These are phyloP conservation scores for Psilocybe mexicana DNA, from an alignment of 1,284 basidiomycete species.

Conservation along the genomic window DNA sequence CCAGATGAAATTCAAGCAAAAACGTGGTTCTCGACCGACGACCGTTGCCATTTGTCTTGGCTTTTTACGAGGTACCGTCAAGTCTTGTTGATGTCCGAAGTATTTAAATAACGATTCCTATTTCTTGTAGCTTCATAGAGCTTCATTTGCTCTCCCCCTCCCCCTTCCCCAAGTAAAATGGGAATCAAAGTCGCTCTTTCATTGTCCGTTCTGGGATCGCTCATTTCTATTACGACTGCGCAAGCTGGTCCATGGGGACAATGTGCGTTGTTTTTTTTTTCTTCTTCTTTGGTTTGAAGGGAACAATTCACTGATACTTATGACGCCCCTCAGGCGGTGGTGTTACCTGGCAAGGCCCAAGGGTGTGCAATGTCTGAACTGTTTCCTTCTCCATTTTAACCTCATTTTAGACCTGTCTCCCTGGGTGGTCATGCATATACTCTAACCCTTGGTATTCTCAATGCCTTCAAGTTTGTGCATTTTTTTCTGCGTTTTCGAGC, in stretches of 20 bases:
- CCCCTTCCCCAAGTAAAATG: neutral
- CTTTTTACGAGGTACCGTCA: no score
- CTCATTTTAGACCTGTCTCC: slow-evolving; percentile 29
- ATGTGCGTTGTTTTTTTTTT: slow-evolving; percentile 26
- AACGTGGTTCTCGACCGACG: no score
- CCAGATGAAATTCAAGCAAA: no score
- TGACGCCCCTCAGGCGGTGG: slow-evolving; percentile 14
- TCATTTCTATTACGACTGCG: slow-evolving; percentile 16
- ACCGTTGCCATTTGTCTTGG: no score
- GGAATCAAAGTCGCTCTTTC: neutral
- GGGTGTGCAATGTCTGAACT: slow-evolving; percentile 1
- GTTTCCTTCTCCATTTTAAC: no score
- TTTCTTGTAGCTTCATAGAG: no score
- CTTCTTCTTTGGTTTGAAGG: no score
- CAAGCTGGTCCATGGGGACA: slow-evolving; percentile 35
- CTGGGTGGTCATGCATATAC: slow-evolving; percentile 29
- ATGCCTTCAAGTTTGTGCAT: slow-evolving; percentile 27
- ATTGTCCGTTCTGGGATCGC: neutral
- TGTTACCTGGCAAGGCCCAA: slow-evolving; percentile 15
- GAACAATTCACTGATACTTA: neutral
- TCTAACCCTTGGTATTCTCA: slow-evolving; percentile 35
- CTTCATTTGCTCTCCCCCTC: no score
- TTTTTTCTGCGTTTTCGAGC: neutral
- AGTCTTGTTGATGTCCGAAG: no score
- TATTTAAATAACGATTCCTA: no score